Conservation (phyloP, 2,329 filamentous ascomycete species). For the Colletotrichum navitas region DNA sequence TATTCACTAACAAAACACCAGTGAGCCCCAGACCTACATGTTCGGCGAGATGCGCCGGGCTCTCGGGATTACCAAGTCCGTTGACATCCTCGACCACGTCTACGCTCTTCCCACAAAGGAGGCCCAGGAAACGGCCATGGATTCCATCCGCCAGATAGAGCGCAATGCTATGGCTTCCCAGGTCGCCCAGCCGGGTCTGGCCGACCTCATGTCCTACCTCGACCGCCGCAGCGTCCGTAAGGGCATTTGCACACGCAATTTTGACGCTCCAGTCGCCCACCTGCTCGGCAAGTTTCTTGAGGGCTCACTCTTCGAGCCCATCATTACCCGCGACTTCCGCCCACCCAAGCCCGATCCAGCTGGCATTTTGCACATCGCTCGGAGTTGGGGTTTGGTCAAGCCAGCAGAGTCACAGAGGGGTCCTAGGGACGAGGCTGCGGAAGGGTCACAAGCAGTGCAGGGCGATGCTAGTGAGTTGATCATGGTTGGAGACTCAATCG, state of each 20-base stretch:
- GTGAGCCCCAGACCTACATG: constrained; percentile 95
- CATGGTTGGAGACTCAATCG: constrained; percentile 84
- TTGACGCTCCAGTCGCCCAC: constrained; percentile 82
- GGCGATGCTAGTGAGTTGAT: constrained; percentile 64
- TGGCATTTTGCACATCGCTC: constrained; percentile 87
- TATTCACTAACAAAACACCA: constrained; percentile 52
- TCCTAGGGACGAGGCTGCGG: constrained; percentile 3
- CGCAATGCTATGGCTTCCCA: constrained; percentile 83
- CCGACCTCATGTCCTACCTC: constrained; percentile 84
- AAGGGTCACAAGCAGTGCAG: constrained; percentile 31
- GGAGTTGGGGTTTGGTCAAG: constrained; percentile 73
- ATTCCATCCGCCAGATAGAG: constrained; percentile 84
- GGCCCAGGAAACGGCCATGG: constrained; percentile 73
- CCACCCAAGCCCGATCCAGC: constrained; percentile 91
- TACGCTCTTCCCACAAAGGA: constrained; percentile 74
- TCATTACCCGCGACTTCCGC: constrained; percentile 85
- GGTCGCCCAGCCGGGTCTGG: constrained; percentile 83
- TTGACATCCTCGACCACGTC: constrained; percentile 92
- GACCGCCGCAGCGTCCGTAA: constrained; percentile 76
- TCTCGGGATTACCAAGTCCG: constrained; percentile 77
- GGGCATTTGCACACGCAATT: constrained; percentile 95
- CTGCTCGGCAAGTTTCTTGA: constrained; percentile 81
- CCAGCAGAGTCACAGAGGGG: constrained; percentile 9
- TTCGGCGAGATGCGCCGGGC: constrained; percentile 86
- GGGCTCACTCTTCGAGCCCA: constrained; percentile 76